Conservation (phyloP, 805 yeast species). For the Vanderwaltozyma verrucispora region DNA sequence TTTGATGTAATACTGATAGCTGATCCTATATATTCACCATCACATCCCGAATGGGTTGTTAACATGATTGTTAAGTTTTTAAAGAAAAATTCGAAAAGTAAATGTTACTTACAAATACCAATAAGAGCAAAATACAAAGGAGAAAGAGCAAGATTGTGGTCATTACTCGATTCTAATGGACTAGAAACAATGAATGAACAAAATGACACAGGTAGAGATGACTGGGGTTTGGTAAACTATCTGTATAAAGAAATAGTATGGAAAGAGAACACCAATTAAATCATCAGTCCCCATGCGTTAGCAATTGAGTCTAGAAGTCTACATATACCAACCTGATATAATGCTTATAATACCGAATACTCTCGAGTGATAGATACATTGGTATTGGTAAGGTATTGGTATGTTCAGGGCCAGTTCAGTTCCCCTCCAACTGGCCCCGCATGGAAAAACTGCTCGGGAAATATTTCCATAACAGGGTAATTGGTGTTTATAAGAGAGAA, state of each 20-base stretch:
- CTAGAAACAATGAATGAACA: slow-evolving; percentile 28
- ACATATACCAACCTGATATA: too few species aligned
- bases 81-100: slow-evolving; percentile 25
- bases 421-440: too few species aligned
- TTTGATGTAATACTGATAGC: slow-evolving; percentile 62
- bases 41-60: slow-evolving; percentile 69
- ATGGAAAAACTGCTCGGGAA: too few species aligned
- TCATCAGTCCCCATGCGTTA: too few species aligned
- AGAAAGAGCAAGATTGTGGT: slow-evolving; percentile 56
- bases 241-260: slow-evolving; percentile 29
- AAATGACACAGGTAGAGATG: slow-evolving; percentile 64
- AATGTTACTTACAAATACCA: slow-evolving; percentile 66
- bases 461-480: too few species aligned
- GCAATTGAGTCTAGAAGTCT: too few species aligned
- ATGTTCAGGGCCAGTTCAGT: too few species aligned
- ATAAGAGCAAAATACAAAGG: slow-evolving; percentile 53
- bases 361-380: too few species aligned
- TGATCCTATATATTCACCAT: slow-evolving; percentile 80
- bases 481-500: too few species aligned
- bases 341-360: too few species aligned
- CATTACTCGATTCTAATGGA: slow-evolving; percentile 31
- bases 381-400: too few species aligned
- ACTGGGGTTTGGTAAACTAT: slow-evolving; percentile 67
- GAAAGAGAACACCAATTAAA: background rate
- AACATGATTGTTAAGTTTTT: slow-evolving; percentile 46